Base-by-base conservation (phyloP, 306 rosid genomes). In the Carpinus viminea region DNA sequence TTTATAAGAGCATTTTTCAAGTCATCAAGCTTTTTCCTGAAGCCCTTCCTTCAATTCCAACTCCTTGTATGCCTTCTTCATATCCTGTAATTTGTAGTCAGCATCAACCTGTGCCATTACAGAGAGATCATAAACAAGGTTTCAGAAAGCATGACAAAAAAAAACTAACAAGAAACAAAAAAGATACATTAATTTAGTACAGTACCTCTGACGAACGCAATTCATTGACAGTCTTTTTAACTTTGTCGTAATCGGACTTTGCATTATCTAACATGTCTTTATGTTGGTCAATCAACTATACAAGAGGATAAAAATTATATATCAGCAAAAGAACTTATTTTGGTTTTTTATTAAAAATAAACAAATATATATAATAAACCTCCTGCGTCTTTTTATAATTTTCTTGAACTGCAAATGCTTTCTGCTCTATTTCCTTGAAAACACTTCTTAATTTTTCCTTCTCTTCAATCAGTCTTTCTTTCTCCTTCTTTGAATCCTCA, bases 181-280 rank as follows among this genome's bases (percentile, higher is more conserved):
- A 79, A 77, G 77, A 64, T 61, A 46, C 31, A 79, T 20, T 64
- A 70, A 50, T 43, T 41, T 54, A 28, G 57, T 71, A 46, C n/a
- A 73, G 77, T 80, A 95, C 98, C 98, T 95, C 96, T 57, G 97
- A 87, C 31, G 97, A 91, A 60, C 98, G 90, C 79, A 92, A 83
- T 80, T 86, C 91, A 66, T 95, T 93, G 71, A 92, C 83, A 15
- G 80, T 72, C 87, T 86, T 92, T 81, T 92, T 91, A 86, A 86
- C 88, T 81, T 84, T 82, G 68, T 90, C 83, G 36, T 95, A 89
- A 68, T 86, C 88, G 20, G 85, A 80, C 83, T 90, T 93, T 53
- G 96, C 89, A 77, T 87, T 87, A 26, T 89, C 98, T 76, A 89
- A 82, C 38, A 77, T 90, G 70, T 80, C 93, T 83, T 52, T 85